Base-by-base conservation (phyloP, 768 basidiomycete genomes). In the Hemileccinum impolitum region DNA sequence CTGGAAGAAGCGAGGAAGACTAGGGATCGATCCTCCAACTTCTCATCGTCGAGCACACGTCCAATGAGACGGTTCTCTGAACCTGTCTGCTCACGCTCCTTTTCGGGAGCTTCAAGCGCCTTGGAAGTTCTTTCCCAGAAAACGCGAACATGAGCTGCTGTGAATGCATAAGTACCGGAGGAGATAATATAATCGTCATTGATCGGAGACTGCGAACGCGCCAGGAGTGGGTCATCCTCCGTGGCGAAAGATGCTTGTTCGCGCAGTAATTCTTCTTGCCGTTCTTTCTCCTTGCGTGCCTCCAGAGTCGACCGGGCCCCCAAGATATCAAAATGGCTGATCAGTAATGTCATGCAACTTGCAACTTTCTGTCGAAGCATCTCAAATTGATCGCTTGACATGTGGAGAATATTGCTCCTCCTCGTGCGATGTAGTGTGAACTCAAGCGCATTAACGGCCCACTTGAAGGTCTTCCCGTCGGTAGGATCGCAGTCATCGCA, bases 401-500 rank as follows among this genome's bases (percentile, higher is more conserved):
- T 78, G 21, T 94, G 85, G 11, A 96, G 77, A 57, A 99, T 97
- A 62, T 85, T 84, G 65, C 88, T 90, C 47, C 90, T 84, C 55
- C 85, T 80, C 13, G 94, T 97, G 47, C 94, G 85, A 52, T 85
- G 80, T 50, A 91, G 81, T 1, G 93, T 85, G 63, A 94, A 97
- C 63, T 96, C 93, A 26, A 99, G 80, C 2, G 96, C 94, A 50
- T 87, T 90, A 45, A 99, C 94, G 8, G 96, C 94, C 94, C 94
- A 98, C 64, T 90, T 87, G 78, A 99, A 99, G 0, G 93, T 98
- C 66, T 86, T 89, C 49, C 92, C 81, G 66, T 98, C 94, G 30
- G 90, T 87, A 8, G 94, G 93, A 58, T 96, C 90, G 71, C 96
- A 99, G 59, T 94, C 91, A 62, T 97, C 94, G 70, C 93, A 96